A percentile compares a stretch with the other conserved stretches of the same genome.
Evolutionary conservation across 306 rosid genomes (phyloP).

Genomic region (Hippophae gyantsensis): DNA sequence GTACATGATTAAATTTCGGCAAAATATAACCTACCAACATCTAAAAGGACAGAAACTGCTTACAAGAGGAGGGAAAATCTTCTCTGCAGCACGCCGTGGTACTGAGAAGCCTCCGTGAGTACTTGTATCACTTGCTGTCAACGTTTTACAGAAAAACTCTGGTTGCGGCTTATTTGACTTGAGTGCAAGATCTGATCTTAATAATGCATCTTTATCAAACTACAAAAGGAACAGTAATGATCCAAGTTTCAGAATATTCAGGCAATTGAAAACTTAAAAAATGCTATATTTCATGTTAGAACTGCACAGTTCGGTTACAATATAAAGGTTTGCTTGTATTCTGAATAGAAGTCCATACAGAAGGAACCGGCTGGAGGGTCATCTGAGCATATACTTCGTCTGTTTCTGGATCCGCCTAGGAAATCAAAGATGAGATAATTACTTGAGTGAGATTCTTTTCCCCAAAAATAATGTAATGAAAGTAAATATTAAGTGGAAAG

Average conservation of each 20-base stretch:
- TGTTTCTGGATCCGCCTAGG: slow-evolving; percentile 89
- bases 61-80: slow-evolving; percentile 91
- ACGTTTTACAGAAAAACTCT: slow-evolving; percentile 85
- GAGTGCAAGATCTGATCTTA: slow-evolving; percentile 85
- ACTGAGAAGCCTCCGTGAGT: slow-evolving; percentile 99
- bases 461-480: neutral
- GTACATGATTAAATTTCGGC: slow-evolving; percentile 15
- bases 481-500: neutral
- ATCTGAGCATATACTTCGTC: slow-evolving; percentile 94
- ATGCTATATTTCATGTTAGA: neutral
- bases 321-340: neutral
- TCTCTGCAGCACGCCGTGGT: slow-evolving; percentile 97
- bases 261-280: neutral
- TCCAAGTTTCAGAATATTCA: slow-evolving; percentile 9
- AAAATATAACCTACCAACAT: slow-evolving; percentile 1
- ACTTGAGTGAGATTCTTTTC: neutral
- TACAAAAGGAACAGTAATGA: slow-evolving; percentile 18
- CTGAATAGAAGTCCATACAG: slow-evolving; percentile 38
- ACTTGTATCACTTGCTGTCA: slow-evolving; percentile 96
- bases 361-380: slow-evolving; percentile 77
- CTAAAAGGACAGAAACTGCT: slow-evolving; percentile 12
- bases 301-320: neutral
- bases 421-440: slow-evolving; percentile 1
- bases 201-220: slow-evolving; percentile 78
- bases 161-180: slow-evolving; percentile 71